phyloP scores from a whole-genome alignment of 306 rosid genomes.

The Castanopsis chinensis region DNA sequence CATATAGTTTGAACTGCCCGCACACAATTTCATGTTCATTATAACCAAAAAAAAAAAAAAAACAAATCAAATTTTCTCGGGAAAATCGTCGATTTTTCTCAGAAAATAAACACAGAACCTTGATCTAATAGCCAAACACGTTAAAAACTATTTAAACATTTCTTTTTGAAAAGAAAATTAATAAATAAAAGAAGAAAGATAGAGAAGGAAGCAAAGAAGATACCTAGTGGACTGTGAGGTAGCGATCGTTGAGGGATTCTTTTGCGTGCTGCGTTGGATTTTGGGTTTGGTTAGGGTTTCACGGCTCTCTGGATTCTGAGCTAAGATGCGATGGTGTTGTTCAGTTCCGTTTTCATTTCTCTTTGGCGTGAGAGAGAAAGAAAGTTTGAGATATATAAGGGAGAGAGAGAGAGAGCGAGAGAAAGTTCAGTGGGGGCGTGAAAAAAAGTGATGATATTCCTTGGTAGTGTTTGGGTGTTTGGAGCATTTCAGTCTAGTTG shows the following conservation, averaged over 20 bases:
- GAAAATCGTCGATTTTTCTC: neutral
- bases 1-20: conserved; percentile 37
- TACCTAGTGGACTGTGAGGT: conserved; percentile 27
- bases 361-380: neutral
- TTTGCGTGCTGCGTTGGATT: too few species aligned
- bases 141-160: too few species aligned
- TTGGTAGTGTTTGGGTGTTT: neutral
- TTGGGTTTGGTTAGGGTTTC: conserved; percentile 25
- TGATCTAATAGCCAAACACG: too few species aligned
- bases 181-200: neutral
- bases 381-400: neutral
- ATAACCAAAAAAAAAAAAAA: neutral
- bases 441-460: conserved; percentile 2
- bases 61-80: neutral
- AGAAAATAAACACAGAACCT: neutral
- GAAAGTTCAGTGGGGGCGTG: neutral
- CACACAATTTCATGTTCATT: conserved; percentile 7
- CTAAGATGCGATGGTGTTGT: conserved; percentile 9
- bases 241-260: neutral
- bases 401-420: neutral
- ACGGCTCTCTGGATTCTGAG: neutral
- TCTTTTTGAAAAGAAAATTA: neutral
- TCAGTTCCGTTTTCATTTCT: conserved; percentile 13
- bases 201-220: conserved; percentile 13
- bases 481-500: neutral